A percentile compares a stretch with the other conserved stretches of the same genome.
Evolutionary conservation across 2,329 filamentous ascomycete species (phyloP).

Genomic region (Diaporthe velutina): DNA sequence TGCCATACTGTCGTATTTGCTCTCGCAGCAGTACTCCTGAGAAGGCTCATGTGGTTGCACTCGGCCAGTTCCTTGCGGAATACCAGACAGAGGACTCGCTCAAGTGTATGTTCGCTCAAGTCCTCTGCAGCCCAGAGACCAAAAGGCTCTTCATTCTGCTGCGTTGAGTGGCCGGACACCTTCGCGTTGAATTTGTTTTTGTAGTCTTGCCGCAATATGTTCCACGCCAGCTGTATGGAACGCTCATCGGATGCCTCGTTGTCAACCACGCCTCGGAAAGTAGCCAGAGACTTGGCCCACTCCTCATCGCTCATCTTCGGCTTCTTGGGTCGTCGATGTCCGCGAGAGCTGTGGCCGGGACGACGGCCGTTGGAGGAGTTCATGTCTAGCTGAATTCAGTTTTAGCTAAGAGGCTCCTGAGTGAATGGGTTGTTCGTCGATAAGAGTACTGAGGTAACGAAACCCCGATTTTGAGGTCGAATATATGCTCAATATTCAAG

Average conservation of each 20-base stretch:
- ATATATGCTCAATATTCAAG: too few species aligned
- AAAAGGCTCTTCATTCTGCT: conserved; percentile 24
- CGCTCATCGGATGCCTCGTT: conserved; percentile 22
- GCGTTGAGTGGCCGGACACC: background rate
- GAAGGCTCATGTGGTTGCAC: conserved; percentile 25
- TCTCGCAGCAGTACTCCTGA: conserved; percentile 13
- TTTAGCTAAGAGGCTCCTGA: background rate
- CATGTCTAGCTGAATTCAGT: background rate
- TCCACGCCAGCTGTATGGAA: conserved; percentile 13
- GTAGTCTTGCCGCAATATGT: conserved; percentile 7
- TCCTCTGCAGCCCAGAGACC: conserved; percentile 33
- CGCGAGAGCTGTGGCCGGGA: conserved; percentile 11
- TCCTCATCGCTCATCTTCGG: conserved; percentile 29
- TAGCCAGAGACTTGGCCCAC: conserved; percentile 19
- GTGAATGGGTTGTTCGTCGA: background rate
- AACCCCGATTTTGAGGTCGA: background rate
- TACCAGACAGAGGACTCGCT: conserved; percentile 27
- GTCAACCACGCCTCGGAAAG: background rate
- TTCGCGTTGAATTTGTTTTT: conserved; percentile 30
- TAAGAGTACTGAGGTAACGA: background rate
- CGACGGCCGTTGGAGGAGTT: conserved; percentile 6
- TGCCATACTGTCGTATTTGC: conserved; percentile 30
- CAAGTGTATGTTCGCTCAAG: background rate
- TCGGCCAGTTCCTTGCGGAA: conserved; percentile 27
- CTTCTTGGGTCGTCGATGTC: conserved; percentile 11